Evolutionary conservation across 805 yeast genomes (phyloP), one percentile per base, ranked within the genome.

Genomic region (Maudiozyma turicensis): DNA sequence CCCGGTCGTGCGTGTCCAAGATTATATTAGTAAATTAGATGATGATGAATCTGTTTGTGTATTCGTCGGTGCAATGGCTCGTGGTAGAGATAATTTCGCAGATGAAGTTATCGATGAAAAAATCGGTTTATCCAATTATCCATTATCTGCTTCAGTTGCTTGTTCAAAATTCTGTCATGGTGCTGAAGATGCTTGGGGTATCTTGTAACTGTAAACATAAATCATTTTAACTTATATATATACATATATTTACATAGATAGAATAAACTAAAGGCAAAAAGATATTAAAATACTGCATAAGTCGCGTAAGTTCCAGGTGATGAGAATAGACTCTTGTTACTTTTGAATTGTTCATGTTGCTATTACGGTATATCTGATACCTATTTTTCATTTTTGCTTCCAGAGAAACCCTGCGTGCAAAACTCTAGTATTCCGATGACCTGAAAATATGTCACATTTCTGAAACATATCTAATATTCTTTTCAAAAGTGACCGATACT

Each of bases 81-180:
- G 97, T 68, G 99, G 99, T 63, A 85, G 84, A 65, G 99, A 93
- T 69, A 89, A 82, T 58, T 93, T 93, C 69, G 99, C 99, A 28
- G 99, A 93, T 67, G 98, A 90, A 68, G 91, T 68, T 63, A 95
- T 91, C 42, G 98, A 93, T 66, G 98, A 93, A 68, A 93, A 91
- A 64, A 84, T 93, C 51, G 97, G 97, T 58, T 82, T 93, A 50
- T 88, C 97, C 35, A 89, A 91, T 61, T 93, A 90, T 67, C 95
- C 99, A 47, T 76, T 93, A 53, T 86, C 95, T 48, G 99, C 99
- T 3, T 89, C 97, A 10, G 97, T 93, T 49, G 98, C 99, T 5
- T 93, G 98, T 69, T 86, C 96, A 55, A 93, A 93, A 70, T 89
- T 93, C 73, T 91, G 98, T 68, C 98, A 93, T 64, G 99, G 99